A percentile compares a stretch with the other conserved stretches of the same genome.
Evolutionary conservation across 345 rosid species (phyloP).

Genomic region (Laguncularia racemosa): DNA sequence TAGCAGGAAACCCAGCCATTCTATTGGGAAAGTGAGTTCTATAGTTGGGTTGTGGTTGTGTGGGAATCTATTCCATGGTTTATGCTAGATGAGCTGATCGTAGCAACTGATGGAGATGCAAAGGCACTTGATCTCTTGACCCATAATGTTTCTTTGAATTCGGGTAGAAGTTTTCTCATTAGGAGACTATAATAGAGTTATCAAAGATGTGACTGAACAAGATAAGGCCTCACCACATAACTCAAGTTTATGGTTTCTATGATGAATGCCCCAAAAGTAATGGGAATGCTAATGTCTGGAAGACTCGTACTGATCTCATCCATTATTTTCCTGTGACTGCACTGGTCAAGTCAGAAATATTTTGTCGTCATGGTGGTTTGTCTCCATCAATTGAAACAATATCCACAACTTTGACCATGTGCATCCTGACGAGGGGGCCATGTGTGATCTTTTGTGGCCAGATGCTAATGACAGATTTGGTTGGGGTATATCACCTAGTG

Average conservation of each 20-base stretch:
- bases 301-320: too few species aligned
- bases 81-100: constrained; percentile 52
- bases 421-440: constrained; percentile 97
- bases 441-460: constrained; percentile 99
- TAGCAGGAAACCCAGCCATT: constrained; percentile 62
- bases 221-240: too few species aligned
- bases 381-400: constrained; percentile 87
- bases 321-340: too few species aligned
- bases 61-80: constrained; percentile 86
- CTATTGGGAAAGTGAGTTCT: constrained; percentile 58
- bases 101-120: constrained; percentile 71
- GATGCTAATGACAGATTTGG: constrained; percentile 96
- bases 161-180: constrained; percentile 25
- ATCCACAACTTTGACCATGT: constrained; percentile 87
- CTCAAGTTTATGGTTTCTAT: too few species aligned
- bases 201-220: too few species aligned
- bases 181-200: too few species aligned
- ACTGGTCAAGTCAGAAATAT: constrained; percentile 87
- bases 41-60: constrained; percentile 79
- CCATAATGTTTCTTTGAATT: constrained; percentile 48
- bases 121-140: constrained; percentile 50
- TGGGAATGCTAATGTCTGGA: too few species aligned
- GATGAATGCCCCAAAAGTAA: too few species aligned
- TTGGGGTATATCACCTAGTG: constrained; percentile 97
- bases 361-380: constrained; percentile 89